phyloP scores from a whole-genome alignment of 805 yeast genomes.

The Starmerella roubikii region DNA sequence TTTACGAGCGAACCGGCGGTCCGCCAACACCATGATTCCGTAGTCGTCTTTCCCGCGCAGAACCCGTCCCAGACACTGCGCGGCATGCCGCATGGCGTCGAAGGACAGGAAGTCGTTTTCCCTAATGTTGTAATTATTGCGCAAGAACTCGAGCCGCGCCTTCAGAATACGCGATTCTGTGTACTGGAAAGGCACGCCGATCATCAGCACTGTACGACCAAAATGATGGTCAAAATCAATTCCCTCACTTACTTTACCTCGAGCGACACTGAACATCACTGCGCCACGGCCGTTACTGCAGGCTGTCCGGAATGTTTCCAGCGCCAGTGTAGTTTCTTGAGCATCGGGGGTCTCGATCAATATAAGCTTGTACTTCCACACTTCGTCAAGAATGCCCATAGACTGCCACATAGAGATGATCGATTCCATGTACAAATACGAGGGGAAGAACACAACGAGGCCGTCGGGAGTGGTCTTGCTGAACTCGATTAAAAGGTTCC shows the following conservation, averaged over 20 bases:
- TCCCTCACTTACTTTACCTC: slow-evolving; percentile 98
- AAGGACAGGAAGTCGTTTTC: slow-evolving; percentile 92
- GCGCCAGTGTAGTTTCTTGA: slow-evolving; percentile 89
- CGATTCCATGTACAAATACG: slow-evolving; percentile 94
- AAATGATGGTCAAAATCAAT: slow-evolving; percentile 98
- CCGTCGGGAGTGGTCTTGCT: slow-evolving; percentile 97
- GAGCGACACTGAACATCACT: slow-evolving; percentile 86
- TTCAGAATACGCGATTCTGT: slow-evolving; percentile 92
- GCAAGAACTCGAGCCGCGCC: slow-evolving; percentile 82
- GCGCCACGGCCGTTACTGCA: slow-evolving; percentile 98
- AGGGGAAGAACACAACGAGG: slow-evolving; percentile 92
- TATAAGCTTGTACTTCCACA: slow-evolving; percentile 92
- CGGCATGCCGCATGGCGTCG: slow-evolving; percentile 99
- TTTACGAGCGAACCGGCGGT: slow-evolving; percentile 77
- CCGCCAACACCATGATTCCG: slow-evolving; percentile 97
- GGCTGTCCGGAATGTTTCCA: slow-evolving; percentile 91
- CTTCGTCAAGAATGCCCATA: slow-evolving; percentile 96
- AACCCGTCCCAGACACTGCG: slow-evolving; percentile 95
- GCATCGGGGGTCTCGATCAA: slow-evolving; percentile 98
- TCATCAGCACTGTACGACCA: slow-evolving; percentile 95
- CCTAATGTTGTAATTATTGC: slow-evolving; percentile 84
- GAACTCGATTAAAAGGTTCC: slow-evolving; percentile 80
- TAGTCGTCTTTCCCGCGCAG: slow-evolving; percentile 96
- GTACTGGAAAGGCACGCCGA: slow-evolving; percentile 98
- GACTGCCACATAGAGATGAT: slow-evolving; percentile 98